Evolutionary conservation across 2,329 filamentous ascomycete genomes (phyloP).

Genomic region (Phialocephala subalpina): DNA sequence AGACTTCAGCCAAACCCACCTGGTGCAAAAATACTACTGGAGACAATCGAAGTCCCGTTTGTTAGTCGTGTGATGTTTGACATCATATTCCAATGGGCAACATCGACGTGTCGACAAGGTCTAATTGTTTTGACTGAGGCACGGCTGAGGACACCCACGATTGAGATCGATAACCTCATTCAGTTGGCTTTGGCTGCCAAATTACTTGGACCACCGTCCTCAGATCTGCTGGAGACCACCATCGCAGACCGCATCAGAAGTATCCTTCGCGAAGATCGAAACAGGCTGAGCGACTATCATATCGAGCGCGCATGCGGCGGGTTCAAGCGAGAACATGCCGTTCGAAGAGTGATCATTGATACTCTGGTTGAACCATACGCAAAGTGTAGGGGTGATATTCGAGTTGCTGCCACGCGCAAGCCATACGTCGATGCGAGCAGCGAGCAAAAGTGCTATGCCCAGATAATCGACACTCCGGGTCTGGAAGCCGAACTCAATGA

Average conservation of each 20-base stretch:
- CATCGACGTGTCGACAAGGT: too few species aligned
- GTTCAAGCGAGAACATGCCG: neutral
- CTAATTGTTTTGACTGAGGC: neutral
- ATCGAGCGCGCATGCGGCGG: neutral
- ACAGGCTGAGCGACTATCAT: slow-evolving; percentile 17
- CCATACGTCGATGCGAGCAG: too few species aligned
- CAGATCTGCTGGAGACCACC: neutral
- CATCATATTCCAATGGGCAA: slow-evolving; percentile 13
- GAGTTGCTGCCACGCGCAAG: too few species aligned
- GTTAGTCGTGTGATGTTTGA: slow-evolving; percentile 16
- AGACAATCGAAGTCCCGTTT: neutral
- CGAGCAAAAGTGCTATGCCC: too few species aligned
- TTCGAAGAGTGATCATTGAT: slow-evolving; percentile 22
- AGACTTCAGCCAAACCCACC: too few species aligned
- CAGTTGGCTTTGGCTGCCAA: neutral
- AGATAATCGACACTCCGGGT: too few species aligned
- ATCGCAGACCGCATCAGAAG: neutral
- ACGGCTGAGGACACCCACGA: too few species aligned
- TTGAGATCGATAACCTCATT: neutral
- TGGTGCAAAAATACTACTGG: too few species aligned
- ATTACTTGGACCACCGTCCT: neutral
- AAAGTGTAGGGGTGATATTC: too few species aligned
- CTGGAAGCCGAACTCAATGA: too few species aligned
- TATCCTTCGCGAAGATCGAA: slow-evolving; percentile 15
- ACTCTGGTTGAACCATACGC: slow-evolving; percentile 8